A percentile compares a stretch with the other conserved stretches of the same genome.
Conservation (phyloP, 495 filamentous ascomycete species). For the Xylaria bambusicola region DNA sequence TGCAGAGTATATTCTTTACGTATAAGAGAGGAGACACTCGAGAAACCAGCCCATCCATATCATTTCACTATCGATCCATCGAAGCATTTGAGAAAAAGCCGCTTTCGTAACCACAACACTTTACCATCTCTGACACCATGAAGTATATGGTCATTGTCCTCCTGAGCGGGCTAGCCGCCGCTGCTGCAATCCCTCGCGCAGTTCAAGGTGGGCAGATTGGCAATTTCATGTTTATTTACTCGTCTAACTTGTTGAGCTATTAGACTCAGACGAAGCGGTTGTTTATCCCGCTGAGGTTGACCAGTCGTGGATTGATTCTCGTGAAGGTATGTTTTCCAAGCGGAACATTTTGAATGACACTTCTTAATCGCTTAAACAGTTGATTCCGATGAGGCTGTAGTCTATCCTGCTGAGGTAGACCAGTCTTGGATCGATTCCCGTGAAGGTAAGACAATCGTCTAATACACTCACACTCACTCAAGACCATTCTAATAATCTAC, state of each 20-base stretch:
- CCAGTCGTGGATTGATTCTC: background rate
- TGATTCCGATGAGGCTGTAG: conserved; percentile 1
- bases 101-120: too few species aligned
- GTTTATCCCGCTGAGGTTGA: too few species aligned
- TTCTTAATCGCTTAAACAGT: background rate
- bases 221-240: background rate
- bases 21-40: conserved; percentile 2
- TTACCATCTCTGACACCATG: background rate
- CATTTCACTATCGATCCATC: background rate
- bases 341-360: background rate
- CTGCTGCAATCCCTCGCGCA: background rate
- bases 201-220: background rate
- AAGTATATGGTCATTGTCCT: background rate
- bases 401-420: too few species aligned
- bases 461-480: too few species aligned
- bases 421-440: too few species aligned
- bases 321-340: background rate
- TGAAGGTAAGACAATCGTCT: too few species aligned
- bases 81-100: too few species aligned
- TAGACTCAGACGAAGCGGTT: conserved; percentile 3
- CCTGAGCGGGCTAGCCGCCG: background rate
- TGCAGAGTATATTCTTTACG: background rate
- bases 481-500: too few species aligned
- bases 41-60: background rate
- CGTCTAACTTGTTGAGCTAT: background rate